Percentiles rank a stretch among this genome's conserved stretches.
Evolutionary conservation across 2,329 filamentous ascomycete species (phyloP).

Genomic region (Verticillium nubilum): DNA sequence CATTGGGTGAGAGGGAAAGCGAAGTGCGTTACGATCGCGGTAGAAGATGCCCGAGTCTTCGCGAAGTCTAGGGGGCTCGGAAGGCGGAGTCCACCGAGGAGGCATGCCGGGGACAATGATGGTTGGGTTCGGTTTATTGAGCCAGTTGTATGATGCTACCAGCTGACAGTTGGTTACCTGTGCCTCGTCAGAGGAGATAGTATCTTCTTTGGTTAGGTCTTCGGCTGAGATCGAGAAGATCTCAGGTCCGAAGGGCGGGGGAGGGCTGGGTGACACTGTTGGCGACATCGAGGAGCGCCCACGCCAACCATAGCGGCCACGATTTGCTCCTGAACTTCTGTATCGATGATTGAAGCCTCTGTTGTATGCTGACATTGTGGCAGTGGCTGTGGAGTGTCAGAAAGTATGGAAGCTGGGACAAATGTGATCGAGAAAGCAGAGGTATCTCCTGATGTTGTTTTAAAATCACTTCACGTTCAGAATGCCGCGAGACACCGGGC

Average conservation of each 20-base stretch:
- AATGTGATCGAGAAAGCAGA: neutral
- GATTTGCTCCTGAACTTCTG: neutral
- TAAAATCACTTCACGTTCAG: neutral
- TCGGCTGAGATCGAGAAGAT: neutral
- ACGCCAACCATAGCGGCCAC: neutral
- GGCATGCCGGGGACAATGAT: conserved; percentile 34
- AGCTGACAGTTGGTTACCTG: conserved; percentile 7
- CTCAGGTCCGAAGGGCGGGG: conserved; percentile 5
- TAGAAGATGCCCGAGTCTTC: conserved; percentile 43
- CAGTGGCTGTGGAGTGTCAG: neutral
- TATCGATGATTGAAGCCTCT: neutral
- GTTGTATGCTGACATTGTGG: neutral
- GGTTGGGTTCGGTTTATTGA: conserved; percentile 16
- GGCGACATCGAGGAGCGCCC: neutral
- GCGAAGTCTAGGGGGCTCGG: neutral
- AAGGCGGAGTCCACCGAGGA: conserved; percentile 41
- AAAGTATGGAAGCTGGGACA: neutral
- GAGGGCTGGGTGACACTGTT: neutral
- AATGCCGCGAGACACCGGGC: neutral
- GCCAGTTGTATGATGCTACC: conserved; percentile 32
- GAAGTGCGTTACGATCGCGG: conserved; percentile 48
- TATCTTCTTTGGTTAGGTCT: neutral
- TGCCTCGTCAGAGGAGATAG: neutral
- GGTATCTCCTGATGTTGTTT: no score
- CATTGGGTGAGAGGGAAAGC: conserved; percentile 41